A percentile compares a stretch with the other conserved stretches of the same genome.
These are phyloP conservation scores for Colletotrichum sp. DNA, from an alignment of 2,329 filamentous ascomycete species.

Conservation along the genomic window DNA sequence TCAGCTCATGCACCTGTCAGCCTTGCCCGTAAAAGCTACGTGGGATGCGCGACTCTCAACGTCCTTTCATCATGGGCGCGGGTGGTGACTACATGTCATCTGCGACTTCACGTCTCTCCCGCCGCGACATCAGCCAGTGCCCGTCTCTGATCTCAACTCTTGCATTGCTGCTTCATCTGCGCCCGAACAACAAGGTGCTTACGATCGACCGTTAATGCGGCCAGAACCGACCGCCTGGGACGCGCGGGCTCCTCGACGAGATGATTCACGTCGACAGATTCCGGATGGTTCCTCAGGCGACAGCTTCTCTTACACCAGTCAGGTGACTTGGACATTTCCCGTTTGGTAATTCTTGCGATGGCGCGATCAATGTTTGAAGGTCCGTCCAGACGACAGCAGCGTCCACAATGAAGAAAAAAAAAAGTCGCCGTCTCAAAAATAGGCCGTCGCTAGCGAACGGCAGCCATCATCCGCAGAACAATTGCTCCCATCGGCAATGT, in stretches of 20 bases:
- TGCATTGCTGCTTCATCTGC: neutral
- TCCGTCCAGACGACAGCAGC: neutral
- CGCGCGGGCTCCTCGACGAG: neutral
- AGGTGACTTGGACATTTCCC: neutral
- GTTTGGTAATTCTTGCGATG: neutral
- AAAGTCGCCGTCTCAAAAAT: neutral
- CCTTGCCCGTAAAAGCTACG: neutral
- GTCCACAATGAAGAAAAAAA: neutral
- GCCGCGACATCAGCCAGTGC: neutral
- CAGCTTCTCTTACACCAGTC: neutral
- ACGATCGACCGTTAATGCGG: constrained; percentile 1
- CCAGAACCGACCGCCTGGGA: neutral
- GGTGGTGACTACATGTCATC: neutral
- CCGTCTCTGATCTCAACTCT: neutral
- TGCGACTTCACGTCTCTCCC: neutral
- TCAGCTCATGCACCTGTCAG: constrained; percentile 13
- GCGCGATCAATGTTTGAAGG: neutral
- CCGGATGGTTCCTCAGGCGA: neutral
- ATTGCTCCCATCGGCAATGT: neutral
- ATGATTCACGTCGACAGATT: neutral
- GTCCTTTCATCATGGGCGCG: neutral
- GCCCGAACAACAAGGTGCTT: neutral
- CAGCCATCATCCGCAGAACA: neutral
- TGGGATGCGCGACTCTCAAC: neutral
- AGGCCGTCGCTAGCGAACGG: neutral